Evolutionary conservation across 306 rosid genomes (phyloP).

Genomic region (Canavalia ensiformis): DNA sequence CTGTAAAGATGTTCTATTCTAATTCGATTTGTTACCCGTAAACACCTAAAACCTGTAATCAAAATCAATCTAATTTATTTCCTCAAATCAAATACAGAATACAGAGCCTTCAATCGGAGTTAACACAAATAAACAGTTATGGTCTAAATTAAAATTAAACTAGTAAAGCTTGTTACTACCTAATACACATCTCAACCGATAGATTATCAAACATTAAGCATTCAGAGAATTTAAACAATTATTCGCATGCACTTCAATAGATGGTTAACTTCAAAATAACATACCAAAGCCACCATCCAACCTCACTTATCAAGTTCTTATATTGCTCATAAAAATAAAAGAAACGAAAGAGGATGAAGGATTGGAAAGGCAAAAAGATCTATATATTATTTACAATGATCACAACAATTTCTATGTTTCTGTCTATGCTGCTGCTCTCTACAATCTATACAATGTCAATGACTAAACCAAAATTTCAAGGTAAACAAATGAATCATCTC

Average conservation of each 20-base stretch:
- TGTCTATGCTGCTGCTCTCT: conserved; percentile 53
- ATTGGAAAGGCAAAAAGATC: neutral
- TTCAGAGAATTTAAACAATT: neutral
- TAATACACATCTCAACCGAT: neutral
- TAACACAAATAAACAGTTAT: neutral
- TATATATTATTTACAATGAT: conserved; percentile 56
- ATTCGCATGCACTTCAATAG: neutral
- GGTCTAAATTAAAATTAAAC: neutral
- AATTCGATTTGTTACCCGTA: no score
- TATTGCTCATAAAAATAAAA: neutral
- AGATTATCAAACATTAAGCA: neutral
- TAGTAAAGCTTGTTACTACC: neutral
- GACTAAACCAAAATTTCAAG: conserved; percentile 48
- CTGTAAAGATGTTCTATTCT: no score
- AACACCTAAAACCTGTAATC: no score
- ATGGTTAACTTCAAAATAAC: neutral
- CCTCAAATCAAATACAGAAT: neutral
- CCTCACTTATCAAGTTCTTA: neutral
- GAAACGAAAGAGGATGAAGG: neutral
- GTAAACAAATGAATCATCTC: conserved; percentile 53
- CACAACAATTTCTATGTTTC: conserved; percentile 49
- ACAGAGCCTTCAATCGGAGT: neutral
- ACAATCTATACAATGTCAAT: conserved; percentile 61
- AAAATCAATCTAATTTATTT: no score
- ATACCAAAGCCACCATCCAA: neutral